Conservation (phyloP, 83 land plant species). For the Picea abies region DNA sequence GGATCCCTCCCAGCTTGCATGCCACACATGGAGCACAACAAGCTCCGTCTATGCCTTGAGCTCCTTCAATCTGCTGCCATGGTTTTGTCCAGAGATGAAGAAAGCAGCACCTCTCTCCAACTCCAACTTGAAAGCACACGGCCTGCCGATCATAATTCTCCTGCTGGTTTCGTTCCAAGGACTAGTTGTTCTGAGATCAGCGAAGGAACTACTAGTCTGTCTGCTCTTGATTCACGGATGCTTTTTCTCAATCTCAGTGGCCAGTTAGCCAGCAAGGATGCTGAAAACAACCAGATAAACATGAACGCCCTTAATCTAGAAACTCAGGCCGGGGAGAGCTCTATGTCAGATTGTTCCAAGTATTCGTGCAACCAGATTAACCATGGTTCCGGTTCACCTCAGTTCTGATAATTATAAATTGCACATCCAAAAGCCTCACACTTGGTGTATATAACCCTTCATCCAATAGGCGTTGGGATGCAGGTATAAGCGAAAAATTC, state of each 20-base stretch:
- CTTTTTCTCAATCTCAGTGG: slow-evolving; percentile 61
- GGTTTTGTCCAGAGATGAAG: slow-evolving; percentile 76
- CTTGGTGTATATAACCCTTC: no score
- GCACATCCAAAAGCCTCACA: no score
- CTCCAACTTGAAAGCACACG: slow-evolving; percentile 9
- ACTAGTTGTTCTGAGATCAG: slow-evolving; percentile 19
- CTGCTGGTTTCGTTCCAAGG: not conserved
- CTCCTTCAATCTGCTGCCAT: slow-evolving; percentile 83
- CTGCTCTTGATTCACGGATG: slow-evolving; percentile 46
- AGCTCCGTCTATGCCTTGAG: slow-evolving; percentile 82
- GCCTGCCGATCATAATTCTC: not conserved
- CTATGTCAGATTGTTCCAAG: no score
- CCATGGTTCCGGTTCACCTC: no score
- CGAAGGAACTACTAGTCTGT: not conserved
- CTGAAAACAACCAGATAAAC: no score
- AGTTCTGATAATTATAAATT: no score
- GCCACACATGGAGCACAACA: slow-evolving; percentile 71
- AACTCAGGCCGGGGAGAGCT: no score
- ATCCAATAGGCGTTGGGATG: no score
- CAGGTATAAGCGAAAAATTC: no score
- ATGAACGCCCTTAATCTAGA: no score
- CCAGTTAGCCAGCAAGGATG: slow-evolving; percentile 11
- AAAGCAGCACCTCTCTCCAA: slow-evolving; percentile 15
- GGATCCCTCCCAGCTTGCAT: slow-evolving; percentile 2
- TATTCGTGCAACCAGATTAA: no score